A percentile compares a stretch with the other conserved stretches of the same genome.
Conservation (phyloP, 805 yeast species). For the Priceomyces castillae region DNA sequence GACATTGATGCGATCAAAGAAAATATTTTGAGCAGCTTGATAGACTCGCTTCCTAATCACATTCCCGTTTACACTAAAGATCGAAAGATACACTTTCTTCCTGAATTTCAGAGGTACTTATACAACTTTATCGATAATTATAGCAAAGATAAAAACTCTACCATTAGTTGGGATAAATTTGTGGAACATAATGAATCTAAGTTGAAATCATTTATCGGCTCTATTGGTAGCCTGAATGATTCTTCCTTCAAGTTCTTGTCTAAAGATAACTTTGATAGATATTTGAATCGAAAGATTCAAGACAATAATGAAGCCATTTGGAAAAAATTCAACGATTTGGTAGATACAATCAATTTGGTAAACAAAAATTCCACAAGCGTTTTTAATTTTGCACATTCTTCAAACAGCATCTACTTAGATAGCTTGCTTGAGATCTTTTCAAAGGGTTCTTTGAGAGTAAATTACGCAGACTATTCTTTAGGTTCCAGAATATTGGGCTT, state of each 20-base stretch:
- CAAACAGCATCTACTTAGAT: constrained; percentile 25
- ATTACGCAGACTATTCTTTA: constrained; percentile 38
- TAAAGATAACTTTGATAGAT: constrained; percentile 21
- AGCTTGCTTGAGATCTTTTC: constrained; percentile 29
- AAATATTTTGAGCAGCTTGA: constrained; percentile 17
- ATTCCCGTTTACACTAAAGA: constrained; percentile 33
- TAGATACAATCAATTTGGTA: constrained; percentile 22
- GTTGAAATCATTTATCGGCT: constrained; percentile 17
- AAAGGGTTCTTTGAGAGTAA: constrained; percentile 33
- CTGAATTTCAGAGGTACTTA: constrained; percentile 38
- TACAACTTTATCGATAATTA: constrained; percentile 31
- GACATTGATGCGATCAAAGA: constrained; percentile 14
- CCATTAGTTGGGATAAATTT: constrained; percentile 23
- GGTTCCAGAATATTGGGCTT: constrained; percentile 42
- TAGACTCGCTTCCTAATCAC: constrained; percentile 25
- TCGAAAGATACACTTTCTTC: constrained; percentile 34
- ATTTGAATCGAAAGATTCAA: constrained; percentile 19
- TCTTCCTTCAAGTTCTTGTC: constrained; percentile 14
- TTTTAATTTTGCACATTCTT: constrained; percentile 8
- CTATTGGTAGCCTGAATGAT: constrained; percentile 5
- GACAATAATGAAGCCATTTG: constrained; percentile 21
- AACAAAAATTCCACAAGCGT: constrained; percentile 8
- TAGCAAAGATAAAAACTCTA: constrained; percentile 10
- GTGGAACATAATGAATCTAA: constrained; percentile 17
- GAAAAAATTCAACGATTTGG: constrained; percentile 21